phyloP scores from a whole-genome alignment of 2,329 filamentous ascomycete genomes.

The Phialophora chinensis region DNA sequence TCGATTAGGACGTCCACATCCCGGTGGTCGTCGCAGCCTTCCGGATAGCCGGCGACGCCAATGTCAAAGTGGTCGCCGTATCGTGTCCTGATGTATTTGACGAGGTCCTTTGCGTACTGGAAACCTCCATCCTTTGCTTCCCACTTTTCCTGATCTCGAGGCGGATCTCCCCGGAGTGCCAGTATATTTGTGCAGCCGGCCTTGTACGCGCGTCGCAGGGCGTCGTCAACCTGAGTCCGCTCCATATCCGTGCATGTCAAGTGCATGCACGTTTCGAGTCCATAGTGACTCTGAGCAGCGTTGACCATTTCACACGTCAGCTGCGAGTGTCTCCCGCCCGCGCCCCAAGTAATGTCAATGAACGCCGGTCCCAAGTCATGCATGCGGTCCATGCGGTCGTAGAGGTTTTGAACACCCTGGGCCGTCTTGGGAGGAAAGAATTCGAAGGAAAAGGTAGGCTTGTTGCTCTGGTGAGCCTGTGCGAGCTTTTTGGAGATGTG shows the following conservation, averaged over 20 bases:
- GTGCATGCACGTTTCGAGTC: constrained; percentile 98
- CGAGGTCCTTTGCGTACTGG: constrained; percentile 88
- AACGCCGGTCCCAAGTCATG: constrained; percentile 91
- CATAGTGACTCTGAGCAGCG: constrained; percentile 92
- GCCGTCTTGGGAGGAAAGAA: constrained; percentile 97
- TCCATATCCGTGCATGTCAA: constrained; percentile 99
- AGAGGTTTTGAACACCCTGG: constrained; percentile 93
- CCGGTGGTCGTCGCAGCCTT: constrained; percentile 91
- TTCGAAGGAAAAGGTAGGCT: constrained; percentile 96
- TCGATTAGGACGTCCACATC: constrained; percentile 84
- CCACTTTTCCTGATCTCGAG: constrained; percentile 93
- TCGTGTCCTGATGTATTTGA: constrained; percentile 76
- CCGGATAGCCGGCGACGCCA: constrained; percentile 94
- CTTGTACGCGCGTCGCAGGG: constrained; percentile 86
- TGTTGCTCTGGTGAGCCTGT: constrained; percentile 76
- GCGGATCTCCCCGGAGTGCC: constrained; percentile 89
- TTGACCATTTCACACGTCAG: constrained; percentile 97
- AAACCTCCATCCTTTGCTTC: constrained; percentile 85
- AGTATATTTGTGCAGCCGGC: constrained; percentile 97
- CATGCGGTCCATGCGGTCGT: constrained; percentile 99
- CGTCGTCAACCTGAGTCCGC: constrained; percentile 85
- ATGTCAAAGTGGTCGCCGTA: constrained; percentile 96
- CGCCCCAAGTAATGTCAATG: constrained; percentile 98
- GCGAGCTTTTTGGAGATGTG: constrained; percentile 92
- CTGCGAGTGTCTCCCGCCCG: constrained; percentile 86